Percentiles rank a stretch among this genome's conserved stretches.
These are phyloP conservation scores for Galeopsis tetrahit DNA, from an alignment of 257 asterid genomes.

Conservation along the genomic window DNA sequence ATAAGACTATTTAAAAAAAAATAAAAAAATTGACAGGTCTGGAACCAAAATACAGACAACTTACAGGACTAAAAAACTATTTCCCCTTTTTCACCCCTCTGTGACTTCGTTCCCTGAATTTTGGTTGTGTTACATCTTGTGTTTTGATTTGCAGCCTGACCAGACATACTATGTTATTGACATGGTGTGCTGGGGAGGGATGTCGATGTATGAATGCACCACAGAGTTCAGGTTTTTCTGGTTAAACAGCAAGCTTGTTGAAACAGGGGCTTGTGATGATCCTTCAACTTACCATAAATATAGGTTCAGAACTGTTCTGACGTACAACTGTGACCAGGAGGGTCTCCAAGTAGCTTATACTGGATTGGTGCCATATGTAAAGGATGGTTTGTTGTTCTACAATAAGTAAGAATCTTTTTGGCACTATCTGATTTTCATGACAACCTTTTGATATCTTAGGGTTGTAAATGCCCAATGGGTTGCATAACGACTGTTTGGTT, in stretches of 20 bases:
- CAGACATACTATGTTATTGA: constrained; percentile 87
- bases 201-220: constrained; percentile 83
- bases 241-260: constrained; percentile 84
- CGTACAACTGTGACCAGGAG: constrained; percentile 67
- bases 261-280: constrained; percentile 70
- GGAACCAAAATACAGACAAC: too few species aligned
- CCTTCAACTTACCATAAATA: constrained; percentile 78
- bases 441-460: constrained; percentile 3
- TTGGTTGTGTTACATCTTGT: constrained; percentile 21
- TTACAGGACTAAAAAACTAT: too few species aligned
- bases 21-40: too few species aligned
- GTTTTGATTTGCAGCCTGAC: constrained; percentile 60
- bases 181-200: constrained; percentile 94
- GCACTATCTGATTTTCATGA: constrained; percentile 13
- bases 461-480: constrained; percentile 20
- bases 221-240: constrained; percentile 94
- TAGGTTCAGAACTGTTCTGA: constrained; percentile 56
- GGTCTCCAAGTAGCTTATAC: constrained; percentile 79
- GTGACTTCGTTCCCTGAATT: constrained; percentile 11
- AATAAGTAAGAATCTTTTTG: constrained; percentile 65
- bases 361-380: constrained; percentile 66
- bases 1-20: too few species aligned
- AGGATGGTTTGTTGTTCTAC: constrained; percentile 87
- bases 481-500: not conserved
- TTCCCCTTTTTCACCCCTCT: not conserved